These are phyloP conservation scores for Phytophthora hibernalis DNA, from an alignment of 352 stramenopile genomes.

Conservation along the genomic window DNA sequence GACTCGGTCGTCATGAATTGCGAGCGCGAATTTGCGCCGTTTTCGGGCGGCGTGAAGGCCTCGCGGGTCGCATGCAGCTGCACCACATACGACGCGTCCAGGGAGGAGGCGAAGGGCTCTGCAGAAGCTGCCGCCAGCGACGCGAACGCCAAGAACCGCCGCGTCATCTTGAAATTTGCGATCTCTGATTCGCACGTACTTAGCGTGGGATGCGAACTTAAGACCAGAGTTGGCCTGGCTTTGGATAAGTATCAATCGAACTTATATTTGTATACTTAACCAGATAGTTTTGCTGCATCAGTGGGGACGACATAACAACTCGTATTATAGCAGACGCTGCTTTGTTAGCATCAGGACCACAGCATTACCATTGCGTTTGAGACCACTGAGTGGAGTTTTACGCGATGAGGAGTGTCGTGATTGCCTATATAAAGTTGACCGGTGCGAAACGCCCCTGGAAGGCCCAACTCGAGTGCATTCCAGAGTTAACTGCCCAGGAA, in stretches of 20 bases:
- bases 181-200: background rate
- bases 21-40: constrained; percentile 34
- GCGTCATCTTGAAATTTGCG: constrained; percentile 26
- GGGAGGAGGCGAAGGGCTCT: constrained; percentile 19
- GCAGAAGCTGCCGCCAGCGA: constrained; percentile 13
- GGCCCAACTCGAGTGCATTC: background rate
- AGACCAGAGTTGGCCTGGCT: constrained; percentile 14
- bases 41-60: constrained; percentile 35
- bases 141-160: constrained; percentile 20
- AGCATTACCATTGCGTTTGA: too few relatives aligned
- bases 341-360: too few relatives aligned
- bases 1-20: constrained; percentile 73
- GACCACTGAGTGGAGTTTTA: constrained; percentile 20
- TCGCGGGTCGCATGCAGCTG: constrained; percentile 65
- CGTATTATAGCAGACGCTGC: too few relatives aligned
- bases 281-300: too few relatives aligned
- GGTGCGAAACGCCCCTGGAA: constrained; percentile 21
- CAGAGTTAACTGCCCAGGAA: constrained; percentile 14
- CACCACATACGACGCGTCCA: constrained; percentile 71
- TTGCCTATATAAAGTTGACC: constrained; percentile 20
- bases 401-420: constrained; percentile 1
- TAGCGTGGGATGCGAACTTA: constrained; percentile 14
- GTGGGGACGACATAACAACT: too few relatives aligned
- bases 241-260: constrained; percentile 9
- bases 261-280: too few relatives aligned